Evolutionary conservation across 78 protist genomes (phyloP).

Genomic region (Polysphondylium violaceum): DNA sequence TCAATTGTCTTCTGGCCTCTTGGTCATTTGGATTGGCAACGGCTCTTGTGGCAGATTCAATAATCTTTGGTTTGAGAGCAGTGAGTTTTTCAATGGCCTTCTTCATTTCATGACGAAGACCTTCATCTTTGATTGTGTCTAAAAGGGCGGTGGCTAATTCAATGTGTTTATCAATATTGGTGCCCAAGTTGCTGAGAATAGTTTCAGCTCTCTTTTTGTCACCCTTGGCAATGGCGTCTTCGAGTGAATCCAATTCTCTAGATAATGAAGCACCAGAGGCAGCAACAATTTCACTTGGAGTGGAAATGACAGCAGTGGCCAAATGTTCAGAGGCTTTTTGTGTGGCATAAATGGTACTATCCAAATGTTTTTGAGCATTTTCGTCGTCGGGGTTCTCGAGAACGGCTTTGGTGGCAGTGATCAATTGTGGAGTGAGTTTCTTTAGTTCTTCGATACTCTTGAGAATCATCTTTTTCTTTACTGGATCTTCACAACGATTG

Average conservation of each 20-base stretch:
- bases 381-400: conserved; percentile 59
- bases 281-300: conserved; percentile 64
- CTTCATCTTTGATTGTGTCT: conserved; percentile 41
- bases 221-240: conserved; percentile 44
- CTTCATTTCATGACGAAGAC: conserved; percentile 54
- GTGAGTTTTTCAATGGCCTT: conserved; percentile 35
- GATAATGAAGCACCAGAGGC: conserved; percentile 56
- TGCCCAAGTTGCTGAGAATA: conserved; percentile 17
- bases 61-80: conserved; percentile 45
- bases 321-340: conserved; percentile 61
- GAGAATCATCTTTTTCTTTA: conserved; percentile 73
- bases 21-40: conserved; percentile 56
- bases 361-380: conserved; percentile 47
- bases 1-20: conserved; percentile 18
- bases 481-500: conserved; percentile 74
- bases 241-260: conserved; percentile 47
- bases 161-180: conserved; percentile 52
- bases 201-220: conserved; percentile 50
- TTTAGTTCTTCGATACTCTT: conserved; percentile 67
- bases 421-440: conserved; percentile 61
- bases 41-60: conserved; percentile 34
- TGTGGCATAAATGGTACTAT: conserved; percentile 40
- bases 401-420: conserved; percentile 66
- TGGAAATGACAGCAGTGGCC: conserved; percentile 46
- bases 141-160: conserved; percentile 36